Percentiles rank a stretch among this genome's conserved stretches.
Conservation (phyloP, 148 eudicot species). For the Diospyros kaki region DNA sequence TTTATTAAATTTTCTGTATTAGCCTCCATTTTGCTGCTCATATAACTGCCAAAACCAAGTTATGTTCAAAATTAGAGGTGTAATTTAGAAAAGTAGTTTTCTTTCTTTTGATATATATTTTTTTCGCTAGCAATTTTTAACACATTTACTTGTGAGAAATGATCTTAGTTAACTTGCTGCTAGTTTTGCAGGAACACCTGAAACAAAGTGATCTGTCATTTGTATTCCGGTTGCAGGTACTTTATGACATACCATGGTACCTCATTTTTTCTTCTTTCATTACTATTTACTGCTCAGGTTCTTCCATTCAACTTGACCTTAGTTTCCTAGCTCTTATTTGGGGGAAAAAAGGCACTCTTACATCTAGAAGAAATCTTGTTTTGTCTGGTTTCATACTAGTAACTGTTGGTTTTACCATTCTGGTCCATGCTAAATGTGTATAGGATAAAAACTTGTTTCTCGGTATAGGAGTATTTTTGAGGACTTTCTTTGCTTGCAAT, state of each 20-base stretch:
- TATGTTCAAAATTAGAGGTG: background rate
- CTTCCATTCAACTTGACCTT: background rate
- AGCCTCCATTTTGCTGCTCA: background rate
- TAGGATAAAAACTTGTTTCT: background rate
- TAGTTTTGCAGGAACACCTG: conserved; percentile 26
- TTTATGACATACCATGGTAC: background rate
- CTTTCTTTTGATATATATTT: background rate
- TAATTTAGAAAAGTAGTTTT: background rate
- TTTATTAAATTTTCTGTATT: background rate
- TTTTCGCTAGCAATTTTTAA: background rate
- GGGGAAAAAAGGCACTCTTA: background rate
- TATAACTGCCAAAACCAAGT: background rate
- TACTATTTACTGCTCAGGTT: background rate
- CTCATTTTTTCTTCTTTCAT: conserved; percentile 1
- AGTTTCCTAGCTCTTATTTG: background rate
- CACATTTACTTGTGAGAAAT: background rate
- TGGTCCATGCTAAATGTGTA: background rate
- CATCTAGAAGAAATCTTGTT: background rate
- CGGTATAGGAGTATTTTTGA: too few species aligned
- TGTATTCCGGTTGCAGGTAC: conserved; percentile 28
- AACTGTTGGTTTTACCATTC: too few species aligned
- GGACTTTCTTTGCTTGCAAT: background rate
- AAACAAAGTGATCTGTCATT: conserved; percentile 28
- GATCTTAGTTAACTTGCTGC: conserved; percentile 3
- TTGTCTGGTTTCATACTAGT: too few species aligned